Evolutionary conservation across 176 grass and related monocot genomes (phyloP).

Genomic region (bread wheat (Triticum aestivum)): IWGSC_CS_RefSeq_v2.1 NC_057798.1:614966371-614966870

Average conservation of each 20-base stretch:
- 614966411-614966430: not conserved
- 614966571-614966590: too few relatives aligned
- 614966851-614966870: not conserved
- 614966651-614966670: too few relatives aligned
- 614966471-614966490: not conserved
- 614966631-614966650: too few relatives aligned
- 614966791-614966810: not conserved
- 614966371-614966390: not conserved
- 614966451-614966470: not conserved
- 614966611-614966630: too few relatives aligned
- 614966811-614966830: not conserved
- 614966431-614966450: not conserved
- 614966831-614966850: not conserved
- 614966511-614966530: too few relatives aligned
- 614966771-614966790: not conserved
- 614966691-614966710: too few relatives aligned
- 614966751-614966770: not conserved
- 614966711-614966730: too few relatives aligned
- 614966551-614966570: too few relatives aligned
- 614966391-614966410: too few relatives aligned
- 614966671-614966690: too few relatives aligned
- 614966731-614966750: not conserved
- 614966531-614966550: too few relatives aligned
- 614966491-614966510: not conserved
- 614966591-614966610: too few relatives aligned